Evolutionary conservation across 805 yeast species (phyloP).

Genomic region (Diddensiella caesifluorescens): DNA sequence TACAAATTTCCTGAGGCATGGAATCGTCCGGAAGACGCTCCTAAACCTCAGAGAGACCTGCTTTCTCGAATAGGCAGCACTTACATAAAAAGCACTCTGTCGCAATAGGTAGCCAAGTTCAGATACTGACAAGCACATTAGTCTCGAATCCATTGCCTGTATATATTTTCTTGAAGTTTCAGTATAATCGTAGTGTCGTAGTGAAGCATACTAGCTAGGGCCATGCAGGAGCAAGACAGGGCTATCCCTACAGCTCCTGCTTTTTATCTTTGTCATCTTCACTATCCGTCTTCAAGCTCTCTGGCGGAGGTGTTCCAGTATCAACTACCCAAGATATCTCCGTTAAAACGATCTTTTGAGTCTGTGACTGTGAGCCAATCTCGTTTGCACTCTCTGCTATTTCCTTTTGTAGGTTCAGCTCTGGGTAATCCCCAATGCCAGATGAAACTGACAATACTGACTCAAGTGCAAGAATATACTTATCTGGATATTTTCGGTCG

Average conservation of each 20-base stretch:
- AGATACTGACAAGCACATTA: too few species aligned
- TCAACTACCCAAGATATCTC: slow-evolving; percentile 24
- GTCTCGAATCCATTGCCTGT: too few species aligned
- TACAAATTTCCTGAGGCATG: slow-evolving; percentile 71
- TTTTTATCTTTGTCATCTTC: too few species aligned
- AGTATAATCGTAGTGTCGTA: too few species aligned
- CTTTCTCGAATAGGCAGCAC: slow-evolving; percentile 5
- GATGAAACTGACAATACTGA: slow-evolving; percentile 25
- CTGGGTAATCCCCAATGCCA: slow-evolving; percentile 20
- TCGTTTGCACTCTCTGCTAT: slow-evolving; percentile 11
- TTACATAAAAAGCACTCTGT: too few species aligned
- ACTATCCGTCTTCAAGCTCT: too few species aligned
- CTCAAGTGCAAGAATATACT: slow-evolving; percentile 28
- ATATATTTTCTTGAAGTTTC: too few species aligned
- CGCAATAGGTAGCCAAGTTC: too few species aligned
- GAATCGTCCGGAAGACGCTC: slow-evolving; percentile 71
- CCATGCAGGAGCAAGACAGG: too few species aligned
- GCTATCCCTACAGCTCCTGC: too few species aligned
- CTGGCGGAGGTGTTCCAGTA: slow-evolving; percentile 26
- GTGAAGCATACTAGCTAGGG: too few species aligned
- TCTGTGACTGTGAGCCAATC: slow-evolving; percentile 19
- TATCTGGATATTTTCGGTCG: slow-evolving; percentile 19
- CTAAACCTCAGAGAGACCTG: slow-evolving; percentile 37
- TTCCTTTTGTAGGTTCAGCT: slow-evolving; percentile 20
- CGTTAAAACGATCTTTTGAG: slow-evolving; percentile 23